Evolutionary conservation across 1,284 basidiomycete genomes (phyloP).

Genomic region (Kalmanozyma brasiliensis): DNA sequence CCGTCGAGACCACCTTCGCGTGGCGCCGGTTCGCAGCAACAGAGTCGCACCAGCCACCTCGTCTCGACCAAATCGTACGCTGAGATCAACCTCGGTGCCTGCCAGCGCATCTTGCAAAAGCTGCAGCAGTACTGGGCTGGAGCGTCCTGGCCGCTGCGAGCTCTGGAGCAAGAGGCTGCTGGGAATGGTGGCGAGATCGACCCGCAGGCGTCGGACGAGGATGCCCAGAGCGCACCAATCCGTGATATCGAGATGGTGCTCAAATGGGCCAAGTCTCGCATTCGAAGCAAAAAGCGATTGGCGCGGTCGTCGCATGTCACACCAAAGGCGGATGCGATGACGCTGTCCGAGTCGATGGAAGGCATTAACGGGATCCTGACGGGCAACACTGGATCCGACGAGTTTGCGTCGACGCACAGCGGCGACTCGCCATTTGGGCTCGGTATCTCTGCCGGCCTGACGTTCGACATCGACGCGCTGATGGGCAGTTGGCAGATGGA

Average conservation of each 20-base stretch:
- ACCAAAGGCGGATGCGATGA: conserved; percentile 25
- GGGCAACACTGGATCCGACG: conserved; percentile 25
- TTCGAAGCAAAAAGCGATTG: conserved; percentile 29
- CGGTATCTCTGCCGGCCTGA: conserved; percentile 43
- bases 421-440: conserved; percentile 46
- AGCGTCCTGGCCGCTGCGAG: conserved; percentile 53
- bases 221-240: conserved; percentile 54
- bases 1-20: conserved; percentile 38
- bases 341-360: conserved; percentile 20
- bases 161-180: conserved; percentile 53
- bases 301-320: conserved; percentile 31
- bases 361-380: conserved; percentile 22
- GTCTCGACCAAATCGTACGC: conserved; percentile 49
- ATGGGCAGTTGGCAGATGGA: conserved; percentile 47
- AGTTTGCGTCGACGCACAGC: conserved; percentile 39
- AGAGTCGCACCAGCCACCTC: conserved; percentile 30
- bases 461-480: conserved; percentile 44
- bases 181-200: conserved; percentile 45
- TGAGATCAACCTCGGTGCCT: conserved; percentile 52
- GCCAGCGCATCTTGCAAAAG: conserved; percentile 47
- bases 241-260: conserved; percentile 60
- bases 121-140: conserved; percentile 56
- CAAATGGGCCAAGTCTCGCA: conserved; percentile 51
- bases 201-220: conserved; percentile 52
- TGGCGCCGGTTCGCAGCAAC: conserved; percentile 20